Percentiles rank a stretch among this genome's conserved stretches.
Conservation (phyloP, 805 yeast genomes). For the Yamadazyma ubonensis region DNA sequence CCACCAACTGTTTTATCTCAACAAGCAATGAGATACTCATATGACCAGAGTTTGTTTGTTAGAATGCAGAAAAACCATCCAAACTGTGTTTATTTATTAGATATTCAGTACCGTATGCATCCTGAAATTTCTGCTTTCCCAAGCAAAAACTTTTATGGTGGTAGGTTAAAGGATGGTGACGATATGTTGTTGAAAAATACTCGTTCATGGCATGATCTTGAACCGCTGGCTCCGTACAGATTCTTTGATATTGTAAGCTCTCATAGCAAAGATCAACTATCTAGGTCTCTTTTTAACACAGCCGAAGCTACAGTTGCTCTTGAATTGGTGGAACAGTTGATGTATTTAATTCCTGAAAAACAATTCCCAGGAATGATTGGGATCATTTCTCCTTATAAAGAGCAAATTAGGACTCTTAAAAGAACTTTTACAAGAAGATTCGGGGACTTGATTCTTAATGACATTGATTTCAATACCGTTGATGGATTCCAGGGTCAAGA, state of each 20-base stretch:
- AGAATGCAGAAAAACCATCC: constrained; percentile 76
- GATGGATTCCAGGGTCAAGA: constrained; percentile 95
- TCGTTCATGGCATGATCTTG: constrained; percentile 71
- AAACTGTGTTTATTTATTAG: constrained; percentile 65
- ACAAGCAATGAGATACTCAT: constrained; percentile 73
- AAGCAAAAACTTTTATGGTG: constrained; percentile 74
- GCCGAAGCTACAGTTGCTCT: constrained; percentile 74
- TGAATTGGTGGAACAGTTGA: constrained; percentile 57
- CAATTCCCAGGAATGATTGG: constrained; percentile 78
- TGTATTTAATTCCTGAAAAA: constrained; percentile 44
- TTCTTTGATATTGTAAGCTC: constrained; percentile 66
- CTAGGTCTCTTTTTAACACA: constrained; percentile 69
- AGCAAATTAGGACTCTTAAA: constrained; percentile 66
- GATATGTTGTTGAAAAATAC: constrained; percentile 58
- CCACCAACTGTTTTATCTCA: constrained; percentile 96
- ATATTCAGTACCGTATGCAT: constrained; percentile 97
- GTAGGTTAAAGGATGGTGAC: constrained; percentile 73
- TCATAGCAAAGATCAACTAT: constrained; percentile 62
- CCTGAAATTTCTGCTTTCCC: constrained; percentile 89
- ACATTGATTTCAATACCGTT: constrained; percentile 87
- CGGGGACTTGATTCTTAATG: constrained; percentile 62
- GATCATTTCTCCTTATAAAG: constrained; percentile 91
- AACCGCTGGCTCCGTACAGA: constrained; percentile 67
- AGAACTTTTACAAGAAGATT: constrained; percentile 54
- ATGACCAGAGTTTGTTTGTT: constrained; percentile 91